These are phyloP conservation scores for Diaporthe ilicicola DNA, from an alignment of 2,329 filamentous ascomycete genomes.

Conservation along the genomic window DNA sequence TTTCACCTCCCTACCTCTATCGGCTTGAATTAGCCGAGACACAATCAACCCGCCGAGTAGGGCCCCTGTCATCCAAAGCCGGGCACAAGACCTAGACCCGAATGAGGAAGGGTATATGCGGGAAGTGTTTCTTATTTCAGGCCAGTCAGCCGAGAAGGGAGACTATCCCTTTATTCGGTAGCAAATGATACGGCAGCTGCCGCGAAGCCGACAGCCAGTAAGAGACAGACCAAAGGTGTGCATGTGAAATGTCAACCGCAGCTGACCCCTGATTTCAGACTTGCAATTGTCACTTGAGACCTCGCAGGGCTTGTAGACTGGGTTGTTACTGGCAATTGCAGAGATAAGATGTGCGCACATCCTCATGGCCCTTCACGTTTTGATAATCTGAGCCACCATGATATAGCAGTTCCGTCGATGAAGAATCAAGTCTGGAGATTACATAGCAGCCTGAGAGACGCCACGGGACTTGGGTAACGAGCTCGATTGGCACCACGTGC, in stretches of 20 bases:
- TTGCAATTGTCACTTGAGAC: constrained; percentile 30
- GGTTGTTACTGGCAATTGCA: background rate
- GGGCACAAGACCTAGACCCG: constrained; percentile 9
- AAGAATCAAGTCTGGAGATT: background rate
- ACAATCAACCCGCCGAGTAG: background rate
- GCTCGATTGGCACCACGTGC: constrained; percentile 19
- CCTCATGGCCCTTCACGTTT: no score
- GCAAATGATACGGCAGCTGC: constrained; percentile 13
- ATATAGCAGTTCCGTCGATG: background rate
- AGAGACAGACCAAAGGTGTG: background rate
- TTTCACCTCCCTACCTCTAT: background rate
- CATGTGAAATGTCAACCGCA: constrained; percentile 27
- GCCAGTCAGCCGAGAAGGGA: background rate
- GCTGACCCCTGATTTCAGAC: constrained; percentile 32
- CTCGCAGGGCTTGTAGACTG: constrained; percentile 3
- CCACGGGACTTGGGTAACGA: constrained; percentile 4
- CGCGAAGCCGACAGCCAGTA: background rate
- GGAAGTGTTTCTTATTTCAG: background rate
- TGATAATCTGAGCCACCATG: background rate
- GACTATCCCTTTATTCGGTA: background rate
- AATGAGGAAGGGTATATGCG: constrained; percentile 17
- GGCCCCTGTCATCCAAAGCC: background rate
- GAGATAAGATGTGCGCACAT: background rate
- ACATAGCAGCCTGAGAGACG: background rate
- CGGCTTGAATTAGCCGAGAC: background rate